Percentiles rank a stretch among this genome's conserved stretches.
Conservation (phyloP, 2,329 filamentous ascomycete genomes). For the Trichoderma atroviride region DNA sequence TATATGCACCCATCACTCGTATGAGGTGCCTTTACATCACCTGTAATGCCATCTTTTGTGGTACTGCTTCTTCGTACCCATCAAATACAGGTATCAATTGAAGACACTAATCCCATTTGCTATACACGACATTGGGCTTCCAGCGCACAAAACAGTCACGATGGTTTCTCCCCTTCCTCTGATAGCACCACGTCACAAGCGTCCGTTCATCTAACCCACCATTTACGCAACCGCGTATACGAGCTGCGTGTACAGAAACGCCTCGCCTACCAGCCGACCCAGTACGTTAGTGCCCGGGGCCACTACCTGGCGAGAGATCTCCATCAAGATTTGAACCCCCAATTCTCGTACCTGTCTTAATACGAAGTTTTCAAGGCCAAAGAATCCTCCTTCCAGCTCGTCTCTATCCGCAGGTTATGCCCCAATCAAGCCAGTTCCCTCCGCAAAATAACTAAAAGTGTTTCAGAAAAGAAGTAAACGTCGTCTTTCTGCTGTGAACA, state of each 20-base stretch:
- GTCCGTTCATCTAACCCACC: not conserved
- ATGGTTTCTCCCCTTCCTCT: not conserved
- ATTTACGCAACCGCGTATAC: slow-evolving; percentile 9
- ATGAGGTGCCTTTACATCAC: not conserved
- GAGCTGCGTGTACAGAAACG: not conserved
- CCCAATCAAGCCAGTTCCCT: not conserved
- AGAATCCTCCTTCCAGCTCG: not conserved
- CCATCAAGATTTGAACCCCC: not conserved
- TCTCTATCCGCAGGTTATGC: not conserved
- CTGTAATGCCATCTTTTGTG: not conserved
- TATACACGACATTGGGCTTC: not conserved
- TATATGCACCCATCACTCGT: not conserved
- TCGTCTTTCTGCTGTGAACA: not conserved
- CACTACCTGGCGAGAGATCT: not conserved
- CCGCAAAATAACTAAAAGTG: not conserved
- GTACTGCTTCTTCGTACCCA: not conserved
- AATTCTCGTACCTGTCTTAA: not conserved
- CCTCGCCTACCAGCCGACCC: not conserved
- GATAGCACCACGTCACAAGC: not conserved
- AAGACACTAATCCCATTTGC: not conserved
- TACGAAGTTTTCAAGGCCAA: slow-evolving; percentile 6
- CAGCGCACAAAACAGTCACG: not conserved
- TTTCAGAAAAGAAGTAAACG: not conserved
- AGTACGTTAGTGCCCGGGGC: not conserved
- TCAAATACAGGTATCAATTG: not conserved